Conservation (phyloP, 225 moss, liverwort and hornwort genomes). For the Sphagnum tenellum region DNA sequence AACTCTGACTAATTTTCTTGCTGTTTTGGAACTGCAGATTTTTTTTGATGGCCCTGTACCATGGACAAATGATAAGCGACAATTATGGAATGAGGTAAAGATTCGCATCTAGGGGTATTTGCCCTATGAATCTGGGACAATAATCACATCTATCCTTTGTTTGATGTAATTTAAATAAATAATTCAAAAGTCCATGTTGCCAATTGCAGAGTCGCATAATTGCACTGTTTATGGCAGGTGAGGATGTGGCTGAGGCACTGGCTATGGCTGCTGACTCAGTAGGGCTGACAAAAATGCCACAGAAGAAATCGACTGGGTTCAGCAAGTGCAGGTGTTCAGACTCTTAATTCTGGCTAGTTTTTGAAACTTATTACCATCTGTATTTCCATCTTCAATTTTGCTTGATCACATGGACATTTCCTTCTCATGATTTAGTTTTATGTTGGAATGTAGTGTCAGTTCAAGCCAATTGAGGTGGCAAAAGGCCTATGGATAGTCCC, state of each 20-base stretch:
- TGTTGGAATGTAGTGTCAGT: constrained; percentile 46
- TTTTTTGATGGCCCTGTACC: constrained; percentile 62
- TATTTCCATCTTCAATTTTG: neutral
- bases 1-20: neutral
- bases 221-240: constrained; percentile 64
- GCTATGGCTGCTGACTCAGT: constrained; percentile 90
- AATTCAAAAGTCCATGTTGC: constrained; percentile 10
- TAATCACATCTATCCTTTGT: neutral
- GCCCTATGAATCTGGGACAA: too few relatives aligned
- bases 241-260: constrained; percentile 82
- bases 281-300: constrained; percentile 80
- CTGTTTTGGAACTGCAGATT: constrained; percentile 31
- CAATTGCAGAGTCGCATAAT: constrained; percentile 71
- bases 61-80: constrained; percentile 74
- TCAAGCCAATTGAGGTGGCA: constrained; percentile 83
- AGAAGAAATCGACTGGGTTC: constrained; percentile 83
- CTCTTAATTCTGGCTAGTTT: neutral
- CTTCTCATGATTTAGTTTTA: neutral
- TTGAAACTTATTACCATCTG: neutral
- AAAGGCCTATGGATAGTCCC: constrained; percentile 87
- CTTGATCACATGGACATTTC: too few relatives aligned
- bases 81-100: constrained; percentile 82
- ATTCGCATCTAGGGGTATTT: neutral
- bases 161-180: neutral
- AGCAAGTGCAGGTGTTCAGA: constrained; percentile 77